Evolutionary conservation across 805 yeast genomes (phyloP).

Genomic region (Yarrowia keelungensis): DNA sequence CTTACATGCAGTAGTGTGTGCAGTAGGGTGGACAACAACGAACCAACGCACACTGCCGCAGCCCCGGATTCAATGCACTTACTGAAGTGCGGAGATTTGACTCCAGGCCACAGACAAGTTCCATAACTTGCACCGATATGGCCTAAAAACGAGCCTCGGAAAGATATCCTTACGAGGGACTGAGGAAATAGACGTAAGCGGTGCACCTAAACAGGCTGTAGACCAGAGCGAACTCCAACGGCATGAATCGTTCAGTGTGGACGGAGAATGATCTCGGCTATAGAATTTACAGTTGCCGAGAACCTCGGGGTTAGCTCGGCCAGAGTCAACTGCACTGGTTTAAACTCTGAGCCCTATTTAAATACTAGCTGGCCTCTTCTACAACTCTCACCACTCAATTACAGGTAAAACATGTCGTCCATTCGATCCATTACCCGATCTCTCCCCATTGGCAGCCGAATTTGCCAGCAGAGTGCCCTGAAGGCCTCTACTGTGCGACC

Average conservation of each 20-base stretch:
- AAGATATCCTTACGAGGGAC: no score
- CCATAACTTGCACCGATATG: not conserved
- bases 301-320: conserved; percentile 39
- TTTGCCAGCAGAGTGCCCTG: conserved; percentile 34
- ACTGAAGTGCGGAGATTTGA: conserved; percentile 19
- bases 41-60: conserved; percentile 1
- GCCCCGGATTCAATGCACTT: conserved; percentile 4
- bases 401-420: conserved; percentile 28
- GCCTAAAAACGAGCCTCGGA: no score
- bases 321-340: not conserved
- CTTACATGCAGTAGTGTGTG: no score
- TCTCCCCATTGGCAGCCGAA: conserved; percentile 27
- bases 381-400: conserved; percentile 4
- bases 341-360: conserved; percentile 31
- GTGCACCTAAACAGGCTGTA: no score
- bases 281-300: conserved; percentile 35
- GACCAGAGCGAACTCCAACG: no score
- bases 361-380: conserved; percentile 21
- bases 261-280: conserved; percentile 6
- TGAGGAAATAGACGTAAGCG: no score
- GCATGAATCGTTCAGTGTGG: no score
- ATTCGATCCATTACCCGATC: conserved; percentile 30
- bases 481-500: conserved; percentile 21
- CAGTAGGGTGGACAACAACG: no score
- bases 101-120: not conserved